These are phyloP conservation scores for Trichoderma arundinaceum DNA, from an alignment of 2,329 filamentous ascomycete genomes.

Conservation along the genomic window DNA sequence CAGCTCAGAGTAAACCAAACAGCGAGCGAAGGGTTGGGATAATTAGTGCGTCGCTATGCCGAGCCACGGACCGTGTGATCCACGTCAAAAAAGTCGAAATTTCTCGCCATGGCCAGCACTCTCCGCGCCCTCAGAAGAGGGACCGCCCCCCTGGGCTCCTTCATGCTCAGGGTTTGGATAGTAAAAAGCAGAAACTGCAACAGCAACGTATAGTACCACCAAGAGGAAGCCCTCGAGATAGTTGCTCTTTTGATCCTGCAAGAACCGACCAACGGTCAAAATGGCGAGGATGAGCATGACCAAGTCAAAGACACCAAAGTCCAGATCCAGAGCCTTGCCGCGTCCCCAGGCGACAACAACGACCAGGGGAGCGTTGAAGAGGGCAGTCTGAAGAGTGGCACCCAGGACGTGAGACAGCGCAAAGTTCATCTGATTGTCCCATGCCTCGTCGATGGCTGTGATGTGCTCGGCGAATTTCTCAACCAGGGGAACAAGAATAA, in stretches of 20 bases:
- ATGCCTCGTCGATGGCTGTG: slow-evolving; percentile 73
- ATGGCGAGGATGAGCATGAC: slow-evolving; percentile 74
- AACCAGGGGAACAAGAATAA: slow-evolving; percentile 70
- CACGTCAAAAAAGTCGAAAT: background rate
- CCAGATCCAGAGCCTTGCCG: slow-evolving; percentile 67
- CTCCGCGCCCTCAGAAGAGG: background rate
- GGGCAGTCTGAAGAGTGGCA: slow-evolving; percentile 75
- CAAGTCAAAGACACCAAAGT: slow-evolving; percentile 80
- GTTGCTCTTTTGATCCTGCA: slow-evolving; percentile 76
- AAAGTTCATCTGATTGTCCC: slow-evolving; percentile 64
- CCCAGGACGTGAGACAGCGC: slow-evolving; percentile 75
- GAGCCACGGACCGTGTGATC: background rate
- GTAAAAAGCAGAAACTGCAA: slow-evolving; percentile 64
- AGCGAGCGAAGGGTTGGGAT: background rate
- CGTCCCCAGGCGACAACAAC: slow-evolving; percentile 75
- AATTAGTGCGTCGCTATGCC: background rate
- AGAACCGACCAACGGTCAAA: slow-evolving; percentile 75
- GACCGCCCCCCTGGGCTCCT: slow-evolving; percentile 16
- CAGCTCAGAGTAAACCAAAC: background rate
- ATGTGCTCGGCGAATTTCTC: slow-evolving; percentile 75
- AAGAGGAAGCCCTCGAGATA: slow-evolving; percentile 76
- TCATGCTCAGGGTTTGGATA: slow-evolving; percentile 53
- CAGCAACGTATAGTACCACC: slow-evolving; percentile 56
- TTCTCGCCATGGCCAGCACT: background rate
- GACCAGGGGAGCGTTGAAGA: slow-evolving; percentile 75